These are phyloP conservation scores for Sherardia arvensis DNA, from an alignment of 257 asterid species.

Conservation along the genomic window DNA sequence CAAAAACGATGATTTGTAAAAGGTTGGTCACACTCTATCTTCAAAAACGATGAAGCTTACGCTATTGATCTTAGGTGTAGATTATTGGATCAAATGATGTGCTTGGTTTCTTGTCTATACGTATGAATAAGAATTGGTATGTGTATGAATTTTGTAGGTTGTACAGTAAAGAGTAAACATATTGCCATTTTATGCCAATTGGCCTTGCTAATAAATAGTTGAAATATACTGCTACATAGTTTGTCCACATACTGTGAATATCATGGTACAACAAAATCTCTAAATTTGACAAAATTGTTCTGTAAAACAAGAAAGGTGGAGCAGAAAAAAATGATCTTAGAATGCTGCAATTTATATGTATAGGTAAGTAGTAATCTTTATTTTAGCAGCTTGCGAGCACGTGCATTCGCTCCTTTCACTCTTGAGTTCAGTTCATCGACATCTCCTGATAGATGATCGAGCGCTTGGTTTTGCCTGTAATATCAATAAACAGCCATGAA, in stretches of 20 bases:
- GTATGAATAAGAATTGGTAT: not conserved
- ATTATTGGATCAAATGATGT: not conserved
- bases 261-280: not conserved
- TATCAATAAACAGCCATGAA: not conserved
- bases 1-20: slow-evolving; percentile 39
- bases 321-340: not conserved
- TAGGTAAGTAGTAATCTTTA: not conserved
- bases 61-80: not conserved
- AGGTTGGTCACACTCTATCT: not conserved
- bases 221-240: not conserved
- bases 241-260: not conserved
- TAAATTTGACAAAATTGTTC: not conserved
- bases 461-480: slow-evolving; percentile 82
- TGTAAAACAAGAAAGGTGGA: not conserved
- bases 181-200: not conserved
- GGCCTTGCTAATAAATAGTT: not conserved
- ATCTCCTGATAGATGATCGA: slow-evolving; percentile 63
- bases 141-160: not conserved
- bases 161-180: not conserved
- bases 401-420: slow-evolving; percentile 78
- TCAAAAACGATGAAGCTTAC: not conserved
- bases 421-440: slow-evolving; percentile 68
- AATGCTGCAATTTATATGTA: not conserved
- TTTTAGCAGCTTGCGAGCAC: slow-evolving; percentile 50
- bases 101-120: not conserved